phyloP scores from a whole-genome alignment of 2,329 filamentous ascomycete species.

The Phialocephala sp. region DNA sequence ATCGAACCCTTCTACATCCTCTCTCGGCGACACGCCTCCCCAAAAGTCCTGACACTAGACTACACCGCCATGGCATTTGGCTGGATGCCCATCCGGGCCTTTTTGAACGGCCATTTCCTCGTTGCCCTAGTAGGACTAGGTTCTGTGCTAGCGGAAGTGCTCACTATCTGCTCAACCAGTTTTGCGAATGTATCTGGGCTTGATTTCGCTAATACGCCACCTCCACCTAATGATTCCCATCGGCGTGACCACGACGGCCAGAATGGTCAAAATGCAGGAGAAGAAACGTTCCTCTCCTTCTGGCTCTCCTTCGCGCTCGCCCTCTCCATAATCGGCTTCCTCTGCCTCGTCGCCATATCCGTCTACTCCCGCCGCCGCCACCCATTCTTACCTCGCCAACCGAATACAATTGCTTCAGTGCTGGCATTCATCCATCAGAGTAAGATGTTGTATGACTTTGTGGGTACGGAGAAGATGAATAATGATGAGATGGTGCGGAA shows the following conservation, averaged over 20 bases:
- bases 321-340: slow-evolving; percentile 62
- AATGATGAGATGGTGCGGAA: slow-evolving; percentile 65
- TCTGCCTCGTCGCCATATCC: slow-evolving; percentile 61
- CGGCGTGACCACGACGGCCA: neutral
- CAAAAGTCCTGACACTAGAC: slow-evolving; percentile 71
- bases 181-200: slow-evolving; percentile 68
- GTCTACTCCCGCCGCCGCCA: slow-evolving; percentile 68
- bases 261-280: slow-evolving; percentile 53
- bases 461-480: slow-evolving; percentile 64
- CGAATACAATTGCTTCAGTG: slow-evolving; percentile 77
- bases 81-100: slow-evolving; percentile 65
- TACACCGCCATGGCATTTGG: slow-evolving; percentile 75
- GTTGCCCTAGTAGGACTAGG: slow-evolving; percentile 73
- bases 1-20: slow-evolving; percentile 78
- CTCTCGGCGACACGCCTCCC: slow-evolving; percentile 66
- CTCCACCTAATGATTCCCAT: neutral
- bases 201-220: slow-evolving; percentile 54
- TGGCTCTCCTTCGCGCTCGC: slow-evolving; percentile 68
- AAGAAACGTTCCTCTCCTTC: slow-evolving; percentile 69
- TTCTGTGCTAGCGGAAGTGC: slow-evolving; percentile 73
- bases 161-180: slow-evolving; percentile 72
- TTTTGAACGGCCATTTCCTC: slow-evolving; percentile 67
- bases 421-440: slow-evolving; percentile 80
- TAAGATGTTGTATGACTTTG: slow-evolving; percentile 80
- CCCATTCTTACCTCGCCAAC: slow-evolving; percentile 77